Conservation (phyloP, 2,329 filamentous ascomycete species). For the Curvularia lunata region DNA sequence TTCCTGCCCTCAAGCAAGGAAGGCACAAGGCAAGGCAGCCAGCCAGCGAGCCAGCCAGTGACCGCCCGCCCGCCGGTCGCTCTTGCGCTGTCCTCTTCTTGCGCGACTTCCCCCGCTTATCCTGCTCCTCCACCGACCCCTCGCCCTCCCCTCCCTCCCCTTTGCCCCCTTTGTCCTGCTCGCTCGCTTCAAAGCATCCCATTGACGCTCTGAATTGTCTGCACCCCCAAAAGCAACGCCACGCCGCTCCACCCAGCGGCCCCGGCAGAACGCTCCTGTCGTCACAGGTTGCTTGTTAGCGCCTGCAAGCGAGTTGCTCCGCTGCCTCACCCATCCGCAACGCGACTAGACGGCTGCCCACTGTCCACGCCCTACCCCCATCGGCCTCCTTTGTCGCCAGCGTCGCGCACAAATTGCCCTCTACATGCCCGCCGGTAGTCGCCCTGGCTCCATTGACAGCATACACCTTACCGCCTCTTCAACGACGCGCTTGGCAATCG, state of each 20-base stretch:
- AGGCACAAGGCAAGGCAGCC: neutral
- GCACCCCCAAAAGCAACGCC: conserved; percentile 9
- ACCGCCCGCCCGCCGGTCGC: neutral
- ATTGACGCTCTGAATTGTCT: neutral
- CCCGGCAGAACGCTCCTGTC: conserved; percentile 22
- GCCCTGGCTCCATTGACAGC: conserved; percentile 29
- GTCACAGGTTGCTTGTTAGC: conserved; percentile 42
- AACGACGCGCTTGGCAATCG: conserved; percentile 29
- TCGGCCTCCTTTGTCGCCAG: conserved; percentile 32
- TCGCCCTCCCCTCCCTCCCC: neutral
- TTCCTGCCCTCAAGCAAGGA: neutral
- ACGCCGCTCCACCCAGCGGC: conserved; percentile 19
- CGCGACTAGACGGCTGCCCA: conserved; percentile 31
- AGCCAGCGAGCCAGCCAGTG: neutral
- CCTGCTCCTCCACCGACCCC: neutral
- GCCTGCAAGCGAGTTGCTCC: conserved; percentile 42
- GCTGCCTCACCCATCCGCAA: conserved; percentile 41
- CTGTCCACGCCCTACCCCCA: conserved; percentile 28
- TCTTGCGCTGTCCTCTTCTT: neutral
- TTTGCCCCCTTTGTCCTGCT: neutral
- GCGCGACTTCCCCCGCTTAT: neutral
- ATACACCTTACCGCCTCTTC: conserved; percentile 19
- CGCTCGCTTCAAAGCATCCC: neutral
- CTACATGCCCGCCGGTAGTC: conserved; percentile 26
- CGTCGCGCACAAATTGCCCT: conserved; percentile 21